Conservation (phyloP, 108 stramenopile genomes). For the Fragilaria crotonensis region DNA sequence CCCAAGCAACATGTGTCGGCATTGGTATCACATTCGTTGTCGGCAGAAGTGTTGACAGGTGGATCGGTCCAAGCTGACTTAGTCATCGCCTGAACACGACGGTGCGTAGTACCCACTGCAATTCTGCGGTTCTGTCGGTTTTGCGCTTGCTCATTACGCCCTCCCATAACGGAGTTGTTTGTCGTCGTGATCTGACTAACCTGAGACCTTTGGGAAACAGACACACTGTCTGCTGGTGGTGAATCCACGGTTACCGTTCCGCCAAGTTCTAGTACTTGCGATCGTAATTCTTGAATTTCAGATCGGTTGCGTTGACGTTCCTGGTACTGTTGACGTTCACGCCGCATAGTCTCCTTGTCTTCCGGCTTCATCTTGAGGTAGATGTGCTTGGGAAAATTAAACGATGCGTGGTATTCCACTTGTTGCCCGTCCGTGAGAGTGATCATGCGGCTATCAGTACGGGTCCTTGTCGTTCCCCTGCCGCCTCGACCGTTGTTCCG, state of each 20-base stretch:
- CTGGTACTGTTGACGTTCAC: not conserved
- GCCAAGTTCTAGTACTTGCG: no score
- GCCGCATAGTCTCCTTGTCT: not conserved
- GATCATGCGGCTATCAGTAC: no score
- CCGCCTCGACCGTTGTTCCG: not conserved
- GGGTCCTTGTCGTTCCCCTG: no score
- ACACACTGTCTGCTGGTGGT: not conserved
- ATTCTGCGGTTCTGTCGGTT: no score
- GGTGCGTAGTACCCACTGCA: no score
- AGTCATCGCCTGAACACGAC: no score
- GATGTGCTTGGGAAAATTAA: no score
- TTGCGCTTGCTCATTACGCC: slow-evolving; percentile 2
- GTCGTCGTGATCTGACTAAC: no score
- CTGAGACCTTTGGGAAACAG: no score
- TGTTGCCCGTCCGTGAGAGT: not conserved
- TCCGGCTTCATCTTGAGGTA: not conserved
- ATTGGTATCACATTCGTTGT: not conserved
- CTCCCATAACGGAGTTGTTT: not conserved
- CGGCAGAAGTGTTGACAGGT: not conserved
- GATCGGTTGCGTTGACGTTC: no score
- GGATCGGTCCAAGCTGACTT: no score
- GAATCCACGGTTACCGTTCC: not conserved
- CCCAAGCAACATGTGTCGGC: slow-evolving; percentile 2
- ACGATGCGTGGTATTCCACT: not conserved
- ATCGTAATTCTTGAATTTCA: no score